Evolutionary conservation across 371 early-diverging fungal species (phyloP).

Genomic region (Lichtheimia corymbifera): DNA sequence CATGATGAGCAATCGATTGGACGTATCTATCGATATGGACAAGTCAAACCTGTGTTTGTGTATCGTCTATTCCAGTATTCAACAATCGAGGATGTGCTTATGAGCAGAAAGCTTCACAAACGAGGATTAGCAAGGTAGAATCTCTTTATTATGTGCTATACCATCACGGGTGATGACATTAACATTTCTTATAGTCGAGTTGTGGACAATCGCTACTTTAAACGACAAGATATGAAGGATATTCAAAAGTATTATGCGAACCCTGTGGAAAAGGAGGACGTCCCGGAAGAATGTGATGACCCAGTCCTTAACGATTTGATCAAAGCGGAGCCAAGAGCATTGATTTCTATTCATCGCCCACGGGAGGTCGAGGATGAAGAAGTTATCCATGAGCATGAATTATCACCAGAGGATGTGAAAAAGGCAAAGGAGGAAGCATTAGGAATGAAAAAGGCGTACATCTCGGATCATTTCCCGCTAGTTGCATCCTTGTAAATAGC

Average conservation of each 20-base stretch:
- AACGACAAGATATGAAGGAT: slow-evolving; percentile 37
- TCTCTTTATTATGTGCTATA: slow-evolving; percentile 19
- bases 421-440: background rate
- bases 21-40: slow-evolving; percentile 65
- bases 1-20: slow-evolving; percentile 90
- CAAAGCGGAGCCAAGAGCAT: background rate
- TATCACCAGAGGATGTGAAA: background rate
- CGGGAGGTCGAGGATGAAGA: background rate
- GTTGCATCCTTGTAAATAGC: too few relatives aligned
- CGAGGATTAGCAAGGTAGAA: slow-evolving; percentile 40
- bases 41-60: slow-evolving; percentile 51
- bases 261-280: slow-evolving; percentile 23
- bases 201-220: slow-evolving; percentile 62
- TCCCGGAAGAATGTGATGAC: background rate
- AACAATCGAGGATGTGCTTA: slow-evolving; percentile 39
- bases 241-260: slow-evolving; percentile 46
- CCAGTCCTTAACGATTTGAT: background rate
- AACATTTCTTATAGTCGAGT: slow-evolving; percentile 50
- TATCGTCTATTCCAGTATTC: slow-evolving; percentile 50
- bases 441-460: background rate
- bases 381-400: background rate
- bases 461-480: too few relatives aligned
- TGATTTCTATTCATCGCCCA: too few relatives aligned
- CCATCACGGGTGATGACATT: slow-evolving; percentile 14
- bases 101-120: slow-evolving; percentile 34